Conservation (phyloP, 2,329 filamentous ascomycete genomes). For the Aureobasidium melanogenum region DNA sequence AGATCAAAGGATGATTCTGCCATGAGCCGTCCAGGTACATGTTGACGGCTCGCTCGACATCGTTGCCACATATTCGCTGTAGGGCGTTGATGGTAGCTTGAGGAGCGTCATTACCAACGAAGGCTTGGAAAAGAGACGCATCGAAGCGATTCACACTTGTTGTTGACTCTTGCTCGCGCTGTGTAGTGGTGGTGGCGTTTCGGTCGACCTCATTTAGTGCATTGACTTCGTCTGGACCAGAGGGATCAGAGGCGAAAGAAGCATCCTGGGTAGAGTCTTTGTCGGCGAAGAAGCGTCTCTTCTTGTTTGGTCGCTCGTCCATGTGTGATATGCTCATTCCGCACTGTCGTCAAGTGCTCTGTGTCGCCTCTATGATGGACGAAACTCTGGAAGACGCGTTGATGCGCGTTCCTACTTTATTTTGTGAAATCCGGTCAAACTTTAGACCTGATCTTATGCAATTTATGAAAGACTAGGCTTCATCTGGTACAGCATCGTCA, state of each 20-base stretch:
- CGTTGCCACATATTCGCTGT: conserved; percentile 40
- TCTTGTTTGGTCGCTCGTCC: conserved; percentile 50
- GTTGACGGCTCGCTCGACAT: conserved; percentile 55
- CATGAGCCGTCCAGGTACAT: conserved; percentile 57
- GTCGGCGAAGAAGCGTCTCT: conserved; percentile 54
- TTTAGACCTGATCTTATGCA: background rate
- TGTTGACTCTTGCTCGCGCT: conserved; percentile 3
- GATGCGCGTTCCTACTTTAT: conserved; percentile 1
- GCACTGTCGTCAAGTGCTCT: too few species aligned
- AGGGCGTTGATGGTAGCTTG: conserved; percentile 38
- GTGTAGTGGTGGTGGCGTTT: background rate
- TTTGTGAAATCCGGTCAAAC: background rate
- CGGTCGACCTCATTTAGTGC: conserved; percentile 22
- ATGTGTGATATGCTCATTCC: conserved; percentile 29
- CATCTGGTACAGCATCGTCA: background rate
- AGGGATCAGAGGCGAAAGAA: conserved; percentile 23
- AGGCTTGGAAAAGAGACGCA: conserved; percentile 44
- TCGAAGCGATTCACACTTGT: conserved; percentile 39
- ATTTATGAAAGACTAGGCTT: background rate
- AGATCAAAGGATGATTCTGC: conserved; percentile 29
- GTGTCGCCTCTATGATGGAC: background rate
- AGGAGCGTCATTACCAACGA: conserved; percentile 47
- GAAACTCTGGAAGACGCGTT: conserved; percentile 15
- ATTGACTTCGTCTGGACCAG: conserved; percentile 25
- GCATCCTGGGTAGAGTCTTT: conserved; percentile 28